Evolutionary conservation across 768 basidiomycete species (phyloP).

Genomic region (Tricholoma sp.): DNA sequence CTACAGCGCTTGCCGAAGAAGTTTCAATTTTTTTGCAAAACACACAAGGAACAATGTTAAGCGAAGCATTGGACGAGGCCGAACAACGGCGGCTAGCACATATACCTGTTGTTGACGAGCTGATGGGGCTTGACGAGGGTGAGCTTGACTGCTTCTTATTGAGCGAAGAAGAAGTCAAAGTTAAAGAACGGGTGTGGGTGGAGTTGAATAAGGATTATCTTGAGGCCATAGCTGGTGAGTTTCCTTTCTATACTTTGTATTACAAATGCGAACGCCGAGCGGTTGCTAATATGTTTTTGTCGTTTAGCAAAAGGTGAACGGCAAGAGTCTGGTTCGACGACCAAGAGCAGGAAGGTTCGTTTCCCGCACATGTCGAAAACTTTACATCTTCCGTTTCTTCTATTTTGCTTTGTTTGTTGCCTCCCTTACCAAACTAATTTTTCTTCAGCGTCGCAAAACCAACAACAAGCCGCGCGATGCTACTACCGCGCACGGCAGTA

Average conservation of each 20-base stretch:
- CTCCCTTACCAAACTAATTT: conserved; percentile 7
- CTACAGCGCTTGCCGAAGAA: conserved; percentile 62
- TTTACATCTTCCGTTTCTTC: conserved; percentile 18
- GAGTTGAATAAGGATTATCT: conserved; percentile 90
- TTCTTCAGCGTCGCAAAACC: conserved; percentile 61
- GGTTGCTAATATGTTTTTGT: conserved; percentile 37
- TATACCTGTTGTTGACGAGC: conserved; percentile 50
- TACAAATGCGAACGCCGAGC: background rate
- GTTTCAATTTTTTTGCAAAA: conserved; percentile 62
- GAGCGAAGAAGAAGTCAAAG: conserved; percentile 71
- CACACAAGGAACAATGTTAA: conserved; percentile 52
- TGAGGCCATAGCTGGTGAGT: conserved; percentile 77
- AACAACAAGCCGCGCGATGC: conserved; percentile 64
- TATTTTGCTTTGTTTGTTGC: conserved; percentile 14
- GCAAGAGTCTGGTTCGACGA: conserved; percentile 31
- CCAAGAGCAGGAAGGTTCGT: conserved; percentile 79
- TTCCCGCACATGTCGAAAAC: conserved; percentile 31
- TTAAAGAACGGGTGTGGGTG: conserved; percentile 92
- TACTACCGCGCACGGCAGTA: conserved; percentile 60
- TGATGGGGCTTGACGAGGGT: conserved; percentile 81
- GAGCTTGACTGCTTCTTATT: conserved; percentile 81
- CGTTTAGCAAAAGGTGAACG: conserved; percentile 64
- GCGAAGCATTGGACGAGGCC: conserved; percentile 60
- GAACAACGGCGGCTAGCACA: conserved; percentile 57
- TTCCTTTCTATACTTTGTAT: conserved; percentile 1